Evolutionary conservation across 495 filamentous ascomycete genomes (phyloP).

Genomic region (Penicillium malachiteum): DNA sequence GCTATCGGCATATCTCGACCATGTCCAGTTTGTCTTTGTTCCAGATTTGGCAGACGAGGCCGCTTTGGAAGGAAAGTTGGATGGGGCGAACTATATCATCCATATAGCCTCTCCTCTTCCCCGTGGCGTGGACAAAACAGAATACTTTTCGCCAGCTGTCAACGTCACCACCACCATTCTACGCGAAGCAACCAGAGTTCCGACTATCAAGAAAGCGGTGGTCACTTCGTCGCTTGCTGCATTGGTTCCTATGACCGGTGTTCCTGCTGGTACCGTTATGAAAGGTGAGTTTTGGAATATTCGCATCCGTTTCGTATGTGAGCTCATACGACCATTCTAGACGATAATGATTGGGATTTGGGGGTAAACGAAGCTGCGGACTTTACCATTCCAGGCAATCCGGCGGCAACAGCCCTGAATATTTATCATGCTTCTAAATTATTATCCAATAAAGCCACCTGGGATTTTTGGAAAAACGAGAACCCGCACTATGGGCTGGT

Average conservation of each 20-base stretch:
- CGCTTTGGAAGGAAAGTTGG: conserved; percentile 28
- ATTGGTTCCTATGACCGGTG: conserved; percentile 26
- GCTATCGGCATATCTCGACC: conserved; percentile 14
- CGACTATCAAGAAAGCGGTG: conserved; percentile 36
- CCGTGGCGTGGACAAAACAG: conserved; percentile 22
- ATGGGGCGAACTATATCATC: conserved; percentile 37
- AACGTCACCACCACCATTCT: conserved; percentile 32
- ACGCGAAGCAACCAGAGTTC: conserved; percentile 25
- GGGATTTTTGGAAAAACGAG: conserved; percentile 18
- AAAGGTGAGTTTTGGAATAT: conserved; percentile 11
- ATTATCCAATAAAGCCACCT: conserved; percentile 28
- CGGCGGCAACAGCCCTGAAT: conserved; percentile 12
- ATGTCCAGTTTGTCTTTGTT: conserved; percentile 30
- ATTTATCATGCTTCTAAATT: conserved; percentile 34
- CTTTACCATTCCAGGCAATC: conserved; percentile 15
- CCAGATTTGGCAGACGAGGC: conserved; percentile 31
- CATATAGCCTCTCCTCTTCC: conserved; percentile 42
- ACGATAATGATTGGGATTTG: conserved; percentile 34
- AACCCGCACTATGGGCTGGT: conserved; percentile 32
- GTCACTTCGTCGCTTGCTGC: conserved; percentile 35
- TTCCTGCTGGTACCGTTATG: conserved; percentile 24
- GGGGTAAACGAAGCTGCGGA: conserved; percentile 21
- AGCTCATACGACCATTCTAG: conserved; percentile 7
- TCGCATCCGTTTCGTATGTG: too few relatives aligned
- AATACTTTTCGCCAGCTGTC: conserved; percentile 11